phyloP scores from a whole-genome alignment of 2,329 filamentous ascomycete genomes.

The Diaporthe sp. region DNA sequence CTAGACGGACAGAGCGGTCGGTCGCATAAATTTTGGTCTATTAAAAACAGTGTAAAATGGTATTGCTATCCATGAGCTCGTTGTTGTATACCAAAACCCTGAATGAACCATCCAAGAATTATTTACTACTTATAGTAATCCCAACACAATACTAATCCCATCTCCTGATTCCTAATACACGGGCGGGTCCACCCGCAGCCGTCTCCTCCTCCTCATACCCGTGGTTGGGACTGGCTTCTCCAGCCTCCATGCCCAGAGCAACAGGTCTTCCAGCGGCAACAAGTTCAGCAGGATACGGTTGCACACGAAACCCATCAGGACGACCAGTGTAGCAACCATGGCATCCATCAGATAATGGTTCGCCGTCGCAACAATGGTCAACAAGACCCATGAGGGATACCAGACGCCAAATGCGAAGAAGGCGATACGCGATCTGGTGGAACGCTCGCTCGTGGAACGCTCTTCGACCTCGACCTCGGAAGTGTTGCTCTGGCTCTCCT shows the following conservation, averaged over 20 bases:
- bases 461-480: slow-evolving; percentile 7
- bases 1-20: neutral
- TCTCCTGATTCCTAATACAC: slow-evolving; percentile 16
- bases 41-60: neutral
- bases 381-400: slow-evolving; percentile 64
- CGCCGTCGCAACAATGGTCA: slow-evolving; percentile 69
- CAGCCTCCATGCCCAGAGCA: slow-evolving; percentile 69
- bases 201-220: slow-evolving; percentile 37
- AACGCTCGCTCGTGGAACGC: slow-evolving; percentile 31
- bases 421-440: slow-evolving; percentile 27
- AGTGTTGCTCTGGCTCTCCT: slow-evolving; percentile 22
- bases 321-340: slow-evolving; percentile 70
- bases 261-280: slow-evolving; percentile 72
- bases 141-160: neutral
- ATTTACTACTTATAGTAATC: neutral
- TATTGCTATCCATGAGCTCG: neutral
- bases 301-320: slow-evolving; percentile 66
- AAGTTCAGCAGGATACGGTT: slow-evolving; percentile 67
- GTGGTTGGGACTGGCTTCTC: slow-evolving; percentile 71
- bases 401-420: slow-evolving; percentile 53
- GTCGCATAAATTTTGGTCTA: neutral
- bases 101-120: neutral
- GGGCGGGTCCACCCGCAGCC: neutral
- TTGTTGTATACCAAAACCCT: neutral
- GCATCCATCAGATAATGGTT: slow-evolving; percentile 76